Evolutionary conservation across 1,284 basidiomycete genomes (phyloP).

Genomic region (Ustilago nuda): DNA sequence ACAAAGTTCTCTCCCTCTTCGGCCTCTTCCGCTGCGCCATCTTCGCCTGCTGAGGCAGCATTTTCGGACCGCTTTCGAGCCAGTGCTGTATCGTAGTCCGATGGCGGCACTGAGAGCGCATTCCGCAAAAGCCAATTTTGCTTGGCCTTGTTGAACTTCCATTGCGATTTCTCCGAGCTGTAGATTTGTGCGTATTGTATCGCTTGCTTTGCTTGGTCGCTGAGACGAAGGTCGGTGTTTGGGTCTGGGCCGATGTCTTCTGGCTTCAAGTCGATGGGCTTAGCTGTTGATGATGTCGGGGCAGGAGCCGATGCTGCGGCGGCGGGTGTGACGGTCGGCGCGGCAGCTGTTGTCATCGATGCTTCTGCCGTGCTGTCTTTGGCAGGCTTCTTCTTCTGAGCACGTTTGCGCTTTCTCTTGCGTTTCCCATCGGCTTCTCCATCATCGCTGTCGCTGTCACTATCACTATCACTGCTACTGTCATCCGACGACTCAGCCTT

Average conservation of each 20-base stretch:
- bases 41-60: slow-evolving; percentile 1
- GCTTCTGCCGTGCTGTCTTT: neutral
- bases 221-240: slow-evolving; percentile 34
- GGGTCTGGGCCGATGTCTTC: slow-evolving; percentile 44
- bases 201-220: slow-evolving; percentile 52
- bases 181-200: slow-evolving; percentile 49
- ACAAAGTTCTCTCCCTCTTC: slow-evolving; percentile 51
- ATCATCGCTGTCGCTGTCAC: slow-evolving; percentile 11
- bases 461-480: slow-evolving; percentile 15
- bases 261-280: slow-evolving; percentile 6
- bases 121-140: slow-evolving; percentile 56
- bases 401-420: slow-evolving; percentile 51
- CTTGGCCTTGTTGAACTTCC: slow-evolving; percentile 58
- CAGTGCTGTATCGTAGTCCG: slow-evolving; percentile 38
- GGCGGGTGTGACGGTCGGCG: neutral
- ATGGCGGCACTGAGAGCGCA: slow-evolving; percentile 39
- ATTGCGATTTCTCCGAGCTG: slow-evolving; percentile 30
- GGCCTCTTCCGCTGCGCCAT: slow-evolving; percentile 16
- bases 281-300: slow-evolving; percentile 3
- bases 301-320: neutral
- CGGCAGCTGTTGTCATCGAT: slow-evolving; percentile 2
- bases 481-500: slow-evolving; percentile 11
- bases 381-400: slow-evolving; percentile 21
- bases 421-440: slow-evolving; percentile 34
- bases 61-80: slow-evolving; percentile 29